Base-by-base conservation (phyloP, 345 rosid genomes). In the Sisymbrium altissimum region DNA sequence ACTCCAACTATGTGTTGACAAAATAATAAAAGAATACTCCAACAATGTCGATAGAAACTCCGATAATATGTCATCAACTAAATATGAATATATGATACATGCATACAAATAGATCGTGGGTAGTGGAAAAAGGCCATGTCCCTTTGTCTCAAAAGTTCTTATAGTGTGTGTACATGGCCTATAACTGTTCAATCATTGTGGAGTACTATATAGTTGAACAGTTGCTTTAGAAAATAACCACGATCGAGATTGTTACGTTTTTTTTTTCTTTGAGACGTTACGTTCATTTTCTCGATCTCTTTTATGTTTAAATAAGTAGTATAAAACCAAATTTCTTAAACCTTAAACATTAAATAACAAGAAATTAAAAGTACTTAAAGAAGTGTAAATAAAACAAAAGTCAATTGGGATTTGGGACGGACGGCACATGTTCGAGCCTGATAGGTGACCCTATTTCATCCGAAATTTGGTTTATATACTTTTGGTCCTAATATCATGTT, bases 141-240 rank as follows among this genome's bases (percentile, higher is more conserved):
- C 32, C 45, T 49, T 41, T 49, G 68, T 60, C 79, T 50, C 40
- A 29, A 67, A 75, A 59, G 62, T 48, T 56, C 21, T 19, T 30
- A 8, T n/a, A 15, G 29, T n/a, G 59, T 62, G 35, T n/a, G n/a
- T n/a, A n/a, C n/a, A n/a, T n/a, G n/a, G n/a, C n/a, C n/a, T n/a
- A n/a, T 5, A 62, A 62, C 63, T 50, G 57, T 64, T 64, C 56
- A 64, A 55, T 64, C 65, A 73, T 73, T 55, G 49, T 15, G 15
- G 65, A 55, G 38, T 33, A 5, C 43, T 9, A 27, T 29, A 32
- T 52, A 53, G 13, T 41, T 32, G 0, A 52, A 41, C 45, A 72
- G 23, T 29, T 41, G 18, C 19, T 43, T 17, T 14, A 53, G 39
- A 60, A n/a, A 23, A 4, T 32, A 9, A n/a, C n/a, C n/a, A n/a